Evolutionary conservation across 129 eudicot genomes (phyloP), one percentile per base, ranked within the genome.

Genomic region (Gnaphalium uliginosum): DNA sequence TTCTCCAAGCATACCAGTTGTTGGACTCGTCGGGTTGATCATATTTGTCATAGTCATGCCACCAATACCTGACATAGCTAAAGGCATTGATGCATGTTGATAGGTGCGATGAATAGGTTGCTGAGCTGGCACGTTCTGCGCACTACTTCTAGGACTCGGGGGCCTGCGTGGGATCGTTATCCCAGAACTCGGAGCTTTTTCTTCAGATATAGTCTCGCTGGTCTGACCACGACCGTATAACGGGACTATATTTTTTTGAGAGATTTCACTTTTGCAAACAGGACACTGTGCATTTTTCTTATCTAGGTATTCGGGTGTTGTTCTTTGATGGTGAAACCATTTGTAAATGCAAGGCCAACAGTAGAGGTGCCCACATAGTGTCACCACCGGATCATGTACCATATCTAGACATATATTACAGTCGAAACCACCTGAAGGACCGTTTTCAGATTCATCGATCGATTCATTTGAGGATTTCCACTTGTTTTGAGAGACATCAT

Each of bases 271-370:
- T 78, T 93, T 93, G 85, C 98, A 93, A 21, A 93, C 96, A 0
- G 96, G 98, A 53, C 98, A 93, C n/a, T 86, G 88, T 1, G 86
- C 84, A 11, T 71, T 64, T 53, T 83, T 86, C 22, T 71, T 61
- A 0, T 85, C 85, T 0, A 50, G 68, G 65, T 80, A 58, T 53
- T 81, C 87, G n/a, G 83, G 26, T 17, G 88, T 76, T 30, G 76
- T 41, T 19, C 71, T 65, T 35, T 81, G 94, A 78, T 79, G 83
- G 82, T 81, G 85, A 23, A 93, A 81, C 98, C 98, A 93, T 66
- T 83, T 82, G 88, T 93, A 93, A 23, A 93, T 93, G 72, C 98
- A 93, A 6, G 95, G 96, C 98, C 98, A 93, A 32, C 98, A 93
- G 63, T 88, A 93, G 79, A 93, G 92, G 60, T 93, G 98, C 4